Conservation (phyloP, 2,329 filamentous ascomycete genomes). For the Chaetomium olivaceum region DNA sequence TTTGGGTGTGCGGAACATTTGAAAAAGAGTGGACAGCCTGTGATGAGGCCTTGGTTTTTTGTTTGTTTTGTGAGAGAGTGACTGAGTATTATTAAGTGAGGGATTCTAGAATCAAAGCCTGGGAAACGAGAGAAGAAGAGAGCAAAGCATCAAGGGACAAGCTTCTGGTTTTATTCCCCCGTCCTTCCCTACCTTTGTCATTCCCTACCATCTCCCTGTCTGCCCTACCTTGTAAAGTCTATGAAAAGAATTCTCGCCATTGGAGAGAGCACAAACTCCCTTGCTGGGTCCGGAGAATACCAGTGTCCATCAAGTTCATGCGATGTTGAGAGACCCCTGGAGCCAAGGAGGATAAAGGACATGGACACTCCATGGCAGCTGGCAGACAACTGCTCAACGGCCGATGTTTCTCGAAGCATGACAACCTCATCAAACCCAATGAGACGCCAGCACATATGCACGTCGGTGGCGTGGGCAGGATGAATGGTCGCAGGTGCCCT, state of each 20-base stretch:
- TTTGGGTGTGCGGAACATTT: conserved; percentile 12
- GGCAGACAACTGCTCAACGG: conserved; percentile 12
- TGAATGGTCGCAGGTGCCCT: not conserved
- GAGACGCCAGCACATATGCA: conserved; percentile 20
- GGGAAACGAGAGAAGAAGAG: not conserved
- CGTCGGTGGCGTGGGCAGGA: not conserved
- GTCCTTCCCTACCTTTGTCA: not conserved
- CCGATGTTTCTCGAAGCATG: conserved; percentile 17
- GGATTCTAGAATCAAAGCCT: not conserved
- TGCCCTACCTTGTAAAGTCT: not conserved
- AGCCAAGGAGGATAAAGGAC: conserved; percentile 5
- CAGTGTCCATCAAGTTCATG: conserved; percentile 25
- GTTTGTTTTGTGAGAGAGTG: not conserved
- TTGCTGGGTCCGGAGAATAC: not conserved
- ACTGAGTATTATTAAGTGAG: not conserved
- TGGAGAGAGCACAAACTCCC: not conserved
- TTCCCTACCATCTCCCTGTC: not conserved
- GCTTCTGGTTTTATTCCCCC: conserved; percentile 1
- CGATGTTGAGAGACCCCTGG: conserved; percentile 16
- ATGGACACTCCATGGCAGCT: not conserved
- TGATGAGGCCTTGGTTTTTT: not conserved
- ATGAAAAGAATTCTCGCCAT: not conserved
- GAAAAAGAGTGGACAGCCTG: conserved; percentile 5
- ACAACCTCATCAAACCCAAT: conserved; percentile 31
- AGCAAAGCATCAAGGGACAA: not conserved